These are phyloP conservation scores for Exutisphaerella laricina DNA, from an alignment of 2,329 filamentous ascomycete species.

Conservation along the genomic window DNA sequence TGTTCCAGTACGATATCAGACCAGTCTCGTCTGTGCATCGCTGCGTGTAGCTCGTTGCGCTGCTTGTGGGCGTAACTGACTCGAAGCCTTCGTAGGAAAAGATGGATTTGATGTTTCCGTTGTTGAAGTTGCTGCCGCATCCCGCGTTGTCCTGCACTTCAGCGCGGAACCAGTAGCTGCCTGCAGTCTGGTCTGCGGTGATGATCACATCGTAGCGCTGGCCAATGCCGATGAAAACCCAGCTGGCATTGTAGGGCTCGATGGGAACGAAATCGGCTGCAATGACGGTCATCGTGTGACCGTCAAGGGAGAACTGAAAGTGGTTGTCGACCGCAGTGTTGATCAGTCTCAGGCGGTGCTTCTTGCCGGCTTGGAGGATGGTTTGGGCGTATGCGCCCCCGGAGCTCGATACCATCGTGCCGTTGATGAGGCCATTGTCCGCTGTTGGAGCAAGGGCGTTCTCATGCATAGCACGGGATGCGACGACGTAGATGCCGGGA, in stretches of 20 bases:
- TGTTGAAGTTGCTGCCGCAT: slow-evolving; percentile 31
- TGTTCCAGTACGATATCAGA: slow-evolving; percentile 37
- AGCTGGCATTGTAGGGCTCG: slow-evolving; percentile 28
- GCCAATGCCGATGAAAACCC: slow-evolving; percentile 35
- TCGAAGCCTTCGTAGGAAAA: slow-evolving; percentile 37
- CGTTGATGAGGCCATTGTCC: slow-evolving; percentile 45
- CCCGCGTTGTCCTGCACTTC: slow-evolving; percentile 25
- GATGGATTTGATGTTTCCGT: slow-evolving; percentile 33
- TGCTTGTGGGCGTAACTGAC: slow-evolving; percentile 27
- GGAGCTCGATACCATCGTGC: slow-evolving; percentile 35
- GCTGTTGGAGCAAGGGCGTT: slow-evolving; percentile 39
- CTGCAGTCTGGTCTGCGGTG: slow-evolving; percentile 31
- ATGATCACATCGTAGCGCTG: slow-evolving; percentile 41
- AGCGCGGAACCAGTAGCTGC: slow-evolving; percentile 36
- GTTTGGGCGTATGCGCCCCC: slow-evolving; percentile 30
- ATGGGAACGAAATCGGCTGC: slow-evolving; percentile 36
- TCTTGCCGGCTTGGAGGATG: slow-evolving; percentile 35
- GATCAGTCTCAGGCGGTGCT: slow-evolving; percentile 42
- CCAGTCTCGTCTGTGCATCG: slow-evolving; percentile 40
- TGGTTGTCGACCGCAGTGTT: slow-evolving; percentile 43
- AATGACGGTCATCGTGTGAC: slow-evolving; percentile 34
- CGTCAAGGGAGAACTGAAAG: slow-evolving; percentile 38
- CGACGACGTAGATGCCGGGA: slow-evolving; percentile 23
- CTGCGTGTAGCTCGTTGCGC: slow-evolving; percentile 30
- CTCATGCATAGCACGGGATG: slow-evolving; percentile 29